Base-by-base conservation (phyloP, 495 filamentous ascomycete species). In the Neurospora sp. region DNA sequence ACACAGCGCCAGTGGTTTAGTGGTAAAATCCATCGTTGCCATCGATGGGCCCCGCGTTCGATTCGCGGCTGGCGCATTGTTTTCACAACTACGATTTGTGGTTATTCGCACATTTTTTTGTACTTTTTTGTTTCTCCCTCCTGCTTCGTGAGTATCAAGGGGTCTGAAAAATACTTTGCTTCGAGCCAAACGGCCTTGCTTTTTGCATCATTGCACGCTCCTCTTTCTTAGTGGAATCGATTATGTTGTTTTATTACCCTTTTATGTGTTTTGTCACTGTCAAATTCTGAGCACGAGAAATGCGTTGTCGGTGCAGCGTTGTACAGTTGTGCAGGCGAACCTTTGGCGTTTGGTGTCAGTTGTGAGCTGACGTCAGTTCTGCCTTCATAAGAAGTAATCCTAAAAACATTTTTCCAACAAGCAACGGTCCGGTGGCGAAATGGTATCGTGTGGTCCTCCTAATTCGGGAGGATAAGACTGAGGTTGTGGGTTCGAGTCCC, bases 21-120 rank as follows among this genome's bases (percentile, higher is more conserved):
- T 85, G 83, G 83, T 85, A 85, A 85, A 85, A 85, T 84, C 82
- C 83, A 84, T 85, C 83, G 83, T 85, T 85, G 83, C 83, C 83
- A 85, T 85, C 83, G 83, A 84, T 84, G 83, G 82, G 83, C 83
- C 83, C 83, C 83, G 83, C 79, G 83, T 85, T 85, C 83, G 83
- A 84, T 84, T 84, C 82, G 79, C 82, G 82, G 82, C 81, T 83
- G 80, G 81, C 79, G 82, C 82, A 83, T 79, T 75, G 2, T 62
- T 34, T 62, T 9, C 28, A 34, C 15, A 36, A 4, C 1, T 2
- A 59, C 0, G 13, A 59, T 4, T 28, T 21, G 21, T 48, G 21
- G 3, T 28, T 59, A 0, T 34, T 34, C 28, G 6, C 13, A 34
- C 1, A 9, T 1, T 3, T 66, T 66, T 34, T 66, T 19, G 21